Base-by-base conservation (phyloP, 176 grass and related monocot species). In the Oryza glumipatula region DNA sequence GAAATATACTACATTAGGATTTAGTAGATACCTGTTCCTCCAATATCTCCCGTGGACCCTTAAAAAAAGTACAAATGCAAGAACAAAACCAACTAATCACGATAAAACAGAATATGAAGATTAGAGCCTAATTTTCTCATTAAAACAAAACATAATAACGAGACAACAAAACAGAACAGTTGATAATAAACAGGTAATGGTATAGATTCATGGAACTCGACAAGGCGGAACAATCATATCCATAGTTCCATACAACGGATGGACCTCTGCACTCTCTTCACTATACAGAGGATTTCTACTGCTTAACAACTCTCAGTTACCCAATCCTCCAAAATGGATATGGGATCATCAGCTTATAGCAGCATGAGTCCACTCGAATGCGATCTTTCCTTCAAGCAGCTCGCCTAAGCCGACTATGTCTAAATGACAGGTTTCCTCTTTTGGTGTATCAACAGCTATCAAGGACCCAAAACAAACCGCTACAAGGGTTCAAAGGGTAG, bases 291-390 rank as follows among this genome's bases (percentile, higher is more conserved):
- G 52, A 56, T 56, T 17, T 56, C 17, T 56, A 56, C 17, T 7
- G 52, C 66, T 56, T 28, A 69, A 26, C 33, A 48, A 17, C 39
- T 41, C 15, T 60, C 49, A 5, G 49, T n/a, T 78, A 11, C 1
- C 64, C 64, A 16, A 52, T 52, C 15, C 49, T 15, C 7, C 49
- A 17, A 17, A 16, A 52, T 16, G 10, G 61, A 41, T 26, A 41
- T 26, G 47, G 38, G 24, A 41, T 41, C 39, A 21, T 74, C 48
- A 68, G 28, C 36, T 80, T 48, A 73, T 39, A 19, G 48, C 48
- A 84, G 63, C 26, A 60, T 73, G 19, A 49, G 72, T 74, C 63
- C 81, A 69, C 81, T 72, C 32, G 23, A 2, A 51, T 51, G 44
- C 73, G 5, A 19, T 51, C 44, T 67, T 21, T 56, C 52, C 52